A percentile compares a stretch with the other conserved stretches of the same genome.
Evolutionary conservation across 345 rosid genomes (phyloP).

Genomic region (Cardamine resedifolia): DNA sequence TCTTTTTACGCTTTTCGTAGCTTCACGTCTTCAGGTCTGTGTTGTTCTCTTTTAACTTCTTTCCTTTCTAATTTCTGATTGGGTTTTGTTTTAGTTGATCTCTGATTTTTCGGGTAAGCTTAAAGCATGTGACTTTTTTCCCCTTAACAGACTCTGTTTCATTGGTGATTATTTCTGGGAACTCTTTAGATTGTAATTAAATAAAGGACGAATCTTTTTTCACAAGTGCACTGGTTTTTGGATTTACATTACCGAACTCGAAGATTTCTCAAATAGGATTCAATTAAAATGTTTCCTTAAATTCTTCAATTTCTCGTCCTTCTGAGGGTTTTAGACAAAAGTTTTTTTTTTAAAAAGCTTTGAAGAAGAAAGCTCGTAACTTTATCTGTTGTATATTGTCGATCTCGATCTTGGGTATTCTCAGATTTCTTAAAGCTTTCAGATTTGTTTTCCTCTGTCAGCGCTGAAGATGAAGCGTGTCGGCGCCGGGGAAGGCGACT

Average conservation of each 20-base stretch:
- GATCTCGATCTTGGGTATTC: conserved; percentile 17
- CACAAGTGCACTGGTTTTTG: not conserved
- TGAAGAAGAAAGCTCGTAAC: conserved; percentile 13
- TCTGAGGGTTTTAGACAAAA: conserved; percentile 22
- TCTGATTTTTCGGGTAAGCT: conserved; percentile 4
- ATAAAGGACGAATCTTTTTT: not conserved
- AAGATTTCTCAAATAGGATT: not conserved
- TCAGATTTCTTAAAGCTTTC: not conserved
- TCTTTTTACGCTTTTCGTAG: conserved; percentile 17
- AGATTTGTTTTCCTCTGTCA: not conserved
- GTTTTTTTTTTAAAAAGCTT: not conserved
- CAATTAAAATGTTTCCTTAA: not conserved
- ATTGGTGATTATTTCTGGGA: conserved; percentile 21
- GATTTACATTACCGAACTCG: conserved; percentile 11
- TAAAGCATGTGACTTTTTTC: conserved; percentile 16
- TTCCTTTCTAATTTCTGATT: not conserved
- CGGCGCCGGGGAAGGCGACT: conserved; percentile 27
- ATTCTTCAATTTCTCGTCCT: not conserved
- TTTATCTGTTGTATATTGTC: too few relatives aligned
- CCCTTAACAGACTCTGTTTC: conserved; percentile 20
- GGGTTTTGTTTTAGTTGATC: conserved; percentile 2
- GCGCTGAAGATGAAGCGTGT: conserved; percentile 32
- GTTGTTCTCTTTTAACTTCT: conserved; percentile 21
- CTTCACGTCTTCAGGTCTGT: conserved; percentile 31
- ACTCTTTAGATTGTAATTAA: not conserved